phyloP scores from a whole-genome alignment of 768 basidiomycete species.

The Amanita rubescens region DNA sequence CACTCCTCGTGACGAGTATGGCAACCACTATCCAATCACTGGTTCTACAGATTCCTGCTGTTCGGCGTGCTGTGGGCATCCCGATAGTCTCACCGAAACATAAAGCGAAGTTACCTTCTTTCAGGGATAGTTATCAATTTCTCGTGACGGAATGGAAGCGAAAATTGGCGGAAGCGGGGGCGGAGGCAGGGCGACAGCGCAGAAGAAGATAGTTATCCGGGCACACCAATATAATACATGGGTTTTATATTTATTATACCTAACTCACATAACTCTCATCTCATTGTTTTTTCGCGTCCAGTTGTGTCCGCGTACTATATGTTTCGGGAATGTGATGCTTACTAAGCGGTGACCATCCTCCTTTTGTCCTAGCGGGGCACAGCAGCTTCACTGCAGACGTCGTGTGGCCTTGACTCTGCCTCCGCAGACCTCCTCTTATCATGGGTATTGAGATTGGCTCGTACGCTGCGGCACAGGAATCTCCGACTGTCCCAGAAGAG shows the following conservation, averaged over 20 bases:
- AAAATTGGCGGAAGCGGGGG: conserved; percentile 18
- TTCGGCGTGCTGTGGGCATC: conserved; percentile 34
- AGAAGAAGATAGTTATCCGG: conserved; percentile 10
- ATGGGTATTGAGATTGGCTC: conserved; percentile 34
- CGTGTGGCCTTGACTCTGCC: conserved; percentile 17
- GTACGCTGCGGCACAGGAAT: conserved; percentile 24
- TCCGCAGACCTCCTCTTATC: conserved; percentile 6
- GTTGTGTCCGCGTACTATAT: no score
- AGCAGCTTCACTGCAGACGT: neutral
- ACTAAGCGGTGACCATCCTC: neutral
- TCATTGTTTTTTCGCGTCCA: no score
- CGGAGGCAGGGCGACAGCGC: no score
- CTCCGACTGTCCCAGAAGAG: conserved; percentile 49
- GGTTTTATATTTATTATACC: no score
- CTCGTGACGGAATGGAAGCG: conserved; percentile 16
- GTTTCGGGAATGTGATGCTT: neutral
- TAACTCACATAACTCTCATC: no score
- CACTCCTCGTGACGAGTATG: conserved; percentile 30
- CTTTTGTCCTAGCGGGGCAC: no score
- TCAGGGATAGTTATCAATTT: conserved; percentile 16
- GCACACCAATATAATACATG: neutral
- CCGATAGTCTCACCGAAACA: conserved; percentile 24
- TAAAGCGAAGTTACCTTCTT: conserved; percentile 25
- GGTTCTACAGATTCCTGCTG: conserved; percentile 32
- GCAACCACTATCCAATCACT: conserved; percentile 45